A percentile compares a stretch with the other conserved stretches of the same genome.
These are phyloP conservation scores for Rhododendron kiyosumense DNA, from an alignment of 148 eudicot species.

Conservation along the genomic window DNA sequence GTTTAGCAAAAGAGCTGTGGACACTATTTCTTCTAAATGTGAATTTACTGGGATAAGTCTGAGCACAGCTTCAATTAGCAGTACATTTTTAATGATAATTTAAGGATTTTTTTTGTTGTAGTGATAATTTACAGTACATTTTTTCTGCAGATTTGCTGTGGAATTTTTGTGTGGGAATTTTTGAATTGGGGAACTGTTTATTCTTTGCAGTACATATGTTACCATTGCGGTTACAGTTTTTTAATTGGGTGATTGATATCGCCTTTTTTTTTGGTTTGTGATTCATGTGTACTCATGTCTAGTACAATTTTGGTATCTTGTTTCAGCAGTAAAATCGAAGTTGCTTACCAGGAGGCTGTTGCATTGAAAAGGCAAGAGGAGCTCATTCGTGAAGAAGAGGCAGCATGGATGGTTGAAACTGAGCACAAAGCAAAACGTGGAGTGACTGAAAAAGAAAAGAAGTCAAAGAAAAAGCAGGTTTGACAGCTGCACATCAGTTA, in stretches of 20 bases:
- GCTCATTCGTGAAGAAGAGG: constrained; percentile 98
- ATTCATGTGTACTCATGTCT: neutral
- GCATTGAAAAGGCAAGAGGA: constrained; percentile 98
- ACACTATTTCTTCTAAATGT: neutral
- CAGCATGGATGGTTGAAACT: constrained; percentile 76
- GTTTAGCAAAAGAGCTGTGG: neutral
- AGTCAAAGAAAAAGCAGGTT: constrained; percentile 96
- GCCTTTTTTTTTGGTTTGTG: neutral
- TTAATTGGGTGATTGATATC: neutral
- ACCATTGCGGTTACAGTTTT: neutral
- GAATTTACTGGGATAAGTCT: neutral
- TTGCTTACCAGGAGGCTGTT: constrained; percentile 93
- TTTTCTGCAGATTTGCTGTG: neutral
- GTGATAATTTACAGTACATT: neutral
- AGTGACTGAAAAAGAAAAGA: constrained; percentile 69
- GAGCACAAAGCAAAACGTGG: constrained; percentile 87
- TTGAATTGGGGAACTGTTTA: neutral
- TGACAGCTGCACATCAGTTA: constrained; percentile 3
- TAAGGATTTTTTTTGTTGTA: neutral
- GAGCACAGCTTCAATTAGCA: neutral
- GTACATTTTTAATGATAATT: neutral
- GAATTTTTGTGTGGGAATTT: neutral
- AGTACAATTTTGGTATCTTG: neutral
- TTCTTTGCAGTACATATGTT: neutral
- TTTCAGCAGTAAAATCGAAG: constrained; percentile 85